A percentile compares a stretch with the other conserved stretches of the same genome.
These are phyloP conservation scores for Erodium texanum DNA, from an alignment of 441 rosid genomes.

Conservation along the genomic window DNA sequence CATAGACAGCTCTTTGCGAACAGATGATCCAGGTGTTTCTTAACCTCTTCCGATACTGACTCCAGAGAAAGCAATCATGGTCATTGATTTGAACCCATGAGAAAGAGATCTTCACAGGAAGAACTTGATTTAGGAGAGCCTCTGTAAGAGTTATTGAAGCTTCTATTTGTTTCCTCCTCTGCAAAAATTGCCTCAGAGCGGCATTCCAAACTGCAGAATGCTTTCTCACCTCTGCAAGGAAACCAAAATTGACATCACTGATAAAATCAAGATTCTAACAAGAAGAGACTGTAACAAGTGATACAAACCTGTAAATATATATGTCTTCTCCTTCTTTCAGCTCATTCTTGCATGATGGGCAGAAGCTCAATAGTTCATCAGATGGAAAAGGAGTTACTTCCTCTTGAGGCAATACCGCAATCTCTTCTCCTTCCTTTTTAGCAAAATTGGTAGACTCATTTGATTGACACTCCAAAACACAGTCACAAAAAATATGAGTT, in stretches of 20 bases:
- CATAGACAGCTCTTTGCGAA: slow-evolving; percentile 25
- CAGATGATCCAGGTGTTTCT: slow-evolving; percentile 15
- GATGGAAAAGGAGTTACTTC: slow-evolving; percentile 18
- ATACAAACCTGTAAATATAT: neutral
- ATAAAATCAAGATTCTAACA: neutral
- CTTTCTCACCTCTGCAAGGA: slow-evolving; percentile 10
- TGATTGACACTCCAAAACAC: slow-evolving; percentile 45
- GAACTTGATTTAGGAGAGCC: slow-evolving; percentile 17
- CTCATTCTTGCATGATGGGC: slow-evolving; percentile 6
- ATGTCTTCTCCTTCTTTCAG: neutral
- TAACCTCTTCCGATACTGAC: slow-evolving; percentile 12
- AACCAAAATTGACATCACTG: neutral
- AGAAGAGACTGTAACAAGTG: slow-evolving; percentile 6
- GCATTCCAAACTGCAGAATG: slow-evolving; percentile 15
- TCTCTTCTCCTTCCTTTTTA: slow-evolving; percentile 21
- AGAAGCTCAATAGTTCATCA: slow-evolving; percentile 27
- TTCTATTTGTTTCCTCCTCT: slow-evolving; percentile 28
- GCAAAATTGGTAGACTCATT: slow-evolving; percentile 29
- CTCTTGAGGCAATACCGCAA: slow-evolving; percentile 26
- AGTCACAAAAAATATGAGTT: slow-evolving; percentile 45
- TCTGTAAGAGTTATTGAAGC: neutral
- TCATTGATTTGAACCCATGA: slow-evolving; percentile 9
- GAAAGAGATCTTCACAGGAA: slow-evolving; percentile 36
- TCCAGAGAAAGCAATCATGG: neutral
- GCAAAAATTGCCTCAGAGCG: slow-evolving; percentile 25